Evolutionary conservation across 306 rosid genomes (phyloP).

Genomic region (Neltuma alba): DNA sequence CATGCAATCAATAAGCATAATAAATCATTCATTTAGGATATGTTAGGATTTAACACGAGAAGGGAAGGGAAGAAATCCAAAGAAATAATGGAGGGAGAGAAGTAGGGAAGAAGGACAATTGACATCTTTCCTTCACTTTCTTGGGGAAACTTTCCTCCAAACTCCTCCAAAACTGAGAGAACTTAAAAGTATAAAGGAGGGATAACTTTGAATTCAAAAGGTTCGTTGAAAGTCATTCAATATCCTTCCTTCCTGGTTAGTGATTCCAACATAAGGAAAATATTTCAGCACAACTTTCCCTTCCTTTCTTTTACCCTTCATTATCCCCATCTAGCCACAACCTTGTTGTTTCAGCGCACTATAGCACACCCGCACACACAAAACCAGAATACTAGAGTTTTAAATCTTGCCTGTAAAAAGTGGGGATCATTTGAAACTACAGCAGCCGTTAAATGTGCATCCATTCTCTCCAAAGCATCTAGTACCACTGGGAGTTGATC

Average conservation of each 20-base stretch:
- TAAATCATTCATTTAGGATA: not conserved
- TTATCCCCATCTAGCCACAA: not conserved
- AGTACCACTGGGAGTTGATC: slow-evolving; percentile 74
- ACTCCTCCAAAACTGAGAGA: not conserved
- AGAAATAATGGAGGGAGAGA: not conserved
- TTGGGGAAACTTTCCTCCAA: not conserved
- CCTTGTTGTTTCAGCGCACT: not conserved
- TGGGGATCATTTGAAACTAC: slow-evolving; percentile 86
- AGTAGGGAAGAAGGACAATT: not conserved
- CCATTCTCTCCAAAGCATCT: slow-evolving; percentile 88
- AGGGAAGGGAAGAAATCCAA: not conserved
- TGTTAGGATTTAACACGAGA: not conserved
- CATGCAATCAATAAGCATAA: not conserved
- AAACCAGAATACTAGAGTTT: slow-evolving; percentile 8
- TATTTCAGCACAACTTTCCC: not conserved
- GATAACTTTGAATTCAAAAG: not conserved
- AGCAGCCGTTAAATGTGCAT: slow-evolving; percentile 92
- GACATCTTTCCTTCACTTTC: not conserved
- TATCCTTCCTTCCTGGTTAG: not conserved
- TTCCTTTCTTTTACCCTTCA: not conserved
- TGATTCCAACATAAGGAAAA: not conserved
- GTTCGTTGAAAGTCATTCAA: not conserved
- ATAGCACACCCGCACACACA: not conserved
- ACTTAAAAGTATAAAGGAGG: not conserved
- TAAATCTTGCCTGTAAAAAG: slow-evolving; percentile 73